A percentile compares a stretch with the other conserved stretches of the same genome.
phyloP scores from a whole-genome alignment of 768 basidiomycete genomes.

The Myochromella boudieri region DNA sequence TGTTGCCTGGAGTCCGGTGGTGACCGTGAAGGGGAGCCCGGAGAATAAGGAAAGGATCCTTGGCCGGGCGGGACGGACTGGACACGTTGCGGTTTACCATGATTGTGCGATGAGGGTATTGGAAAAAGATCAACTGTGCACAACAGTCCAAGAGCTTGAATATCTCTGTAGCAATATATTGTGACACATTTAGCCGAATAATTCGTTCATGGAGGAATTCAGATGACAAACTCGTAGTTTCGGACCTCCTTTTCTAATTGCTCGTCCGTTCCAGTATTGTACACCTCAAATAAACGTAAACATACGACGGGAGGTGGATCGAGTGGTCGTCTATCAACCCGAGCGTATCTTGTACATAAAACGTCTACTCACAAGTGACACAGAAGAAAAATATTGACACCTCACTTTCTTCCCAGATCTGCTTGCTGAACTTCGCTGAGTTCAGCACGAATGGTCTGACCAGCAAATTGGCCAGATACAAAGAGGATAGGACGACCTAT shows the following conservation, averaged over 20 bases:
- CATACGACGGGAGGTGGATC: slow-evolving; percentile 67
- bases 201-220: background rate
- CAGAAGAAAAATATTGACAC: slow-evolving; percentile 1
- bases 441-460: slow-evolving; percentile 54
- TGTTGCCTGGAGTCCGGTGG: slow-evolving; percentile 4
- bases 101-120: slow-evolving; percentile 31
- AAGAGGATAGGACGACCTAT: slow-evolving; percentile 58
- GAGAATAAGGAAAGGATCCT: slow-evolving; percentile 12
- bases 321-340: slow-evolving; percentile 62
- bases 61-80: slow-evolving; percentile 17
- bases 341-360: slow-evolving; percentile 45
- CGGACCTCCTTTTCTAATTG: slow-evolving; percentile 42
- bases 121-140: slow-evolving; percentile 81
- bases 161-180: slow-evolving; percentile 39
- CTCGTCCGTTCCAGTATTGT: slow-evolving; percentile 37
- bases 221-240: slow-evolving; percentile 45
- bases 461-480: slow-evolving; percentile 58
- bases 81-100: slow-evolving; percentile 5
- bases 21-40: slow-evolving; percentile 7
- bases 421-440: slow-evolving; percentile 63
- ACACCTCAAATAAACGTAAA: slow-evolving; percentile 47
- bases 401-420: slow-evolving; percentile 65
- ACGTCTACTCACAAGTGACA: slow-evolving; percentile 10
- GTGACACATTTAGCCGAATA: background rate
- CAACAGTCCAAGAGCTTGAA: slow-evolving; percentile 64